Conservation (phyloP, 768 basidiomycete genomes). For the Termitomyces sp. region DNA sequence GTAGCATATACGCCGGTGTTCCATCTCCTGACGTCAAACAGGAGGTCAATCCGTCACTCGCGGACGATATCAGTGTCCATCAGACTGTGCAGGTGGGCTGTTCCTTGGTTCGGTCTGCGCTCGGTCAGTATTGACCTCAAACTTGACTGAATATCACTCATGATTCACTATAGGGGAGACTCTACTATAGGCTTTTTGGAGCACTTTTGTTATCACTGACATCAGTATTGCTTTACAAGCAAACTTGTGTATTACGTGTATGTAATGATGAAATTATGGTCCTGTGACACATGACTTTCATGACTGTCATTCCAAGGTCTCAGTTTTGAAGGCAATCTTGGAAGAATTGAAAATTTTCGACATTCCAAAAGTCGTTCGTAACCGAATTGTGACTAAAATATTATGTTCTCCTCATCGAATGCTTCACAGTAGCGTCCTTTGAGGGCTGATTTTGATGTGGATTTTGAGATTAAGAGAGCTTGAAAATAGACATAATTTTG, state of each 20-base stretch:
- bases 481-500: no score
- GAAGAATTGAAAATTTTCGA: not conserved
- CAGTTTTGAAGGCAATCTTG: not conserved
- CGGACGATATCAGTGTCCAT: conserved; percentile 64
- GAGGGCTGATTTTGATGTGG: no score
- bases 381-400: no score
- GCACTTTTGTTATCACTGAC: not conserved
- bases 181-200: conserved; percentile 23
- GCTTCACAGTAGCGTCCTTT: no score
- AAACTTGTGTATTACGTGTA: not conserved
- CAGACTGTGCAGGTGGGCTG: conserved; percentile 92
- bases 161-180: conserved; percentile 31
- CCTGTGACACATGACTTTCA: not conserved
- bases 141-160: conserved; percentile 1
- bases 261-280: not conserved
- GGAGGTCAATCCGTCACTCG: conserved; percentile 97
- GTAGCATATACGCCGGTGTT: conserved; percentile 15
- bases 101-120: conserved; percentile 74
- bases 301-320: not conserved
- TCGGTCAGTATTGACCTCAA: conserved; percentile 46
- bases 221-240: not conserved
- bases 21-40: conserved; percentile 21
- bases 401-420: no score
- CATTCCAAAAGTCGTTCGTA: no score
- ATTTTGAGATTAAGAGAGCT: no score